A percentile compares a stretch with the other conserved stretches of the same genome.
Evolutionary conservation across 2,329 filamentous ascomycete species (phyloP).

Genomic region (Aureobasidium uvarum): DNA sequence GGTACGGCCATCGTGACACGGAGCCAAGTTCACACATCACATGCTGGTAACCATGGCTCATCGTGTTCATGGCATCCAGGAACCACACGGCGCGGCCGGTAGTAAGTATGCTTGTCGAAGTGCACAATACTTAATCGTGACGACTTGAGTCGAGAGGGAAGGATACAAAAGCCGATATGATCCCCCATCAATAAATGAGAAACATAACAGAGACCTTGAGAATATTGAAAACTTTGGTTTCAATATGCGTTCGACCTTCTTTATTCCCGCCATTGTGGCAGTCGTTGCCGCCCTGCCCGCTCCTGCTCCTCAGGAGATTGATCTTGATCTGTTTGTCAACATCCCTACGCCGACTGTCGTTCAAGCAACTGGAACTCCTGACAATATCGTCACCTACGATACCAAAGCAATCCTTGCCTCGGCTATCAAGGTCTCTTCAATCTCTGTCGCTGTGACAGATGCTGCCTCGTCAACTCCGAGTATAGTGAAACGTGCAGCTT

Average conservation of each 20-base stretch:
- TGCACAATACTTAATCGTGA: not conserved
- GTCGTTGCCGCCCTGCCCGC: slow-evolving; percentile 10
- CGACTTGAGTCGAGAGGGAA: not conserved
- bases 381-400: slow-evolving; percentile 30
- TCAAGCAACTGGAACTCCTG: slow-evolving; percentile 20
- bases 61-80: slow-evolving; percentile 1
- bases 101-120: not conserved
- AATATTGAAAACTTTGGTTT: slow-evolving; percentile 4
- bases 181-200: slow-evolving; percentile 5
- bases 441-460: slow-evolving; percentile 25
- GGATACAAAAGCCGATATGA: slow-evolving; percentile 18
- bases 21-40: slow-evolving; percentile 10
- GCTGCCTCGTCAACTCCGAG: slow-evolving; percentile 18
- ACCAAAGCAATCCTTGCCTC: slow-evolving; percentile 30
- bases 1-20: not conserved
- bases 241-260: slow-evolving; percentile 8
- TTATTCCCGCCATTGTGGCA: slow-evolving; percentile 4
- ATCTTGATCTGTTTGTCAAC: slow-evolving; percentile 14
- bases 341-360: slow-evolving; percentile 28
- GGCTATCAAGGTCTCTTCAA: slow-evolving; percentile 29
- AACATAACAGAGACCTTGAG: slow-evolving; percentile 12
- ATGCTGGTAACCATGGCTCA: slow-evolving; percentile 16
- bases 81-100: slow-evolving; percentile 8
- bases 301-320: slow-evolving; percentile 19
- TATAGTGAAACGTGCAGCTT: slow-evolving; percentile 15